A percentile compares a stretch with the other conserved stretches of the same genome.
Conservation (phyloP, 108 stramenopile genomes). For the Cyclotella baltica region DNA sequence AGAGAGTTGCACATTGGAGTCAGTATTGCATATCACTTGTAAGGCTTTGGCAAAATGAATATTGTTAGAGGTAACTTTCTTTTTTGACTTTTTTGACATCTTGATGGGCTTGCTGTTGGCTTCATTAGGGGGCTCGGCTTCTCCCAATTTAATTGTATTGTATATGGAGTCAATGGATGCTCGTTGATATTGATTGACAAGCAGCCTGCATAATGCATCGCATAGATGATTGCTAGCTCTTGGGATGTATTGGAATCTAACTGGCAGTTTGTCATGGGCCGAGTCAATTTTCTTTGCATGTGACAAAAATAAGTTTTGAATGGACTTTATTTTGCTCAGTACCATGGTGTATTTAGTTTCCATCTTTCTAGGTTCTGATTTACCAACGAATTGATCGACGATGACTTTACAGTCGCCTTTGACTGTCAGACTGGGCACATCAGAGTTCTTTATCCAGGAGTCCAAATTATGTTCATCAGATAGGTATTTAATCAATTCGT, state of each 20-base stretch:
- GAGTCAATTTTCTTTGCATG: constrained; percentile 8
- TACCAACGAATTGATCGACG: constrained; percentile 67
- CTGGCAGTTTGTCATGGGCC: not conserved
- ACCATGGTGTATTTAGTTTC: constrained; percentile 44
- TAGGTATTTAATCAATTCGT: constrained; percentile 33
- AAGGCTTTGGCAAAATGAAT: constrained; percentile 16
- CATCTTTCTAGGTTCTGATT: constrained; percentile 64
- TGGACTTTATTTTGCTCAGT: constrained; percentile 24
- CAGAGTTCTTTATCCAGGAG: not conserved
- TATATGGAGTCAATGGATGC: constrained; percentile 22
- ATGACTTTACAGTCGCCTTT: constrained; percentile 83
- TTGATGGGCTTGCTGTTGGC: not conserved
- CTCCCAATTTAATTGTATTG: constrained; percentile 33
- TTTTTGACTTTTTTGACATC: constrained; percentile 7
- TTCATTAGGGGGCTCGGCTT: not conserved
- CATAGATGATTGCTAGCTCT: constrained; percentile 64
- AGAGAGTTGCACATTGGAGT: constrained; percentile 19
- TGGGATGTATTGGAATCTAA: constrained; percentile 56
- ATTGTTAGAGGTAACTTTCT: not conserved
- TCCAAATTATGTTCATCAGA: constrained; percentile 8
- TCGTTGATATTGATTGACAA: constrained; percentile 33
- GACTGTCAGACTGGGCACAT: constrained; percentile 37
- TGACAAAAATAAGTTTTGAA: constrained; percentile 18
- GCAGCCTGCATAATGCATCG: constrained; percentile 60
- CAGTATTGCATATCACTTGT: constrained; percentile 11